Evolutionary conservation across 2,329 filamentous ascomycete species (phyloP), one percentile per base, ranked within the genome.

Genomic region (Pseudogymnoascus sp.): DNA sequence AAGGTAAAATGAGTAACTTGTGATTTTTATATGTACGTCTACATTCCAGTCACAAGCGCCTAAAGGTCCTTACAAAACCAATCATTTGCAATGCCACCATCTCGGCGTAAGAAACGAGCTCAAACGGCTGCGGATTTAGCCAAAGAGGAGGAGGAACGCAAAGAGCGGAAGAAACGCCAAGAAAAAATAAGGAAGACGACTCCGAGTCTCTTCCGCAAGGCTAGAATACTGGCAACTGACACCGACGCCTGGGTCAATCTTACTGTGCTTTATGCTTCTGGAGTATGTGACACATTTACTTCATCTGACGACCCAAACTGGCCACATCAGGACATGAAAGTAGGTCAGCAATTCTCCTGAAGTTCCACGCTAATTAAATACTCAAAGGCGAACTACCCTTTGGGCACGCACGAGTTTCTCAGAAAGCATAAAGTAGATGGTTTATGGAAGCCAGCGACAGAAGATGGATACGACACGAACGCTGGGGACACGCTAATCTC

Each of bases 131-230:
- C 5, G 36, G 41, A 37, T 5, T 37, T 37, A 37, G 13, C 62
- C 26, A 60, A 64, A 21, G 21, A 21, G 21, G 21, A 21, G 21
- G 21, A 21, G 21, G 21, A 21, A 21, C 21, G 21, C 21, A 21
- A 21, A 47, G 57, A 65, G 36, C 61, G 61, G 13, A 65, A 65
- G 62, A 60, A 54, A 57, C 47, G 61, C 61, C 60, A 64, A 63
- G 64, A 65, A 47, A 65, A 64, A 59, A 64, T 64, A 40, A 63
- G 61, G 62, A 65, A 65, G 60, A 64, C 63, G 33, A 61, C 35
- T 40, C 60, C 29, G 24, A 65, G 64, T 39, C 63, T 65, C 35
- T 65, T 64, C 26, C 60, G 60, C 39, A 65, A 37, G 13, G 35
- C 35, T n/a, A 37, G 13, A n/a, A 37, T 37, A 37, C 35, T 37